Percentiles rank a stretch among this genome's conserved stretches.
Evolutionary conservation across 768 basidiomycete species (phyloP).

Genomic region (Termitomyces sp.): DNA sequence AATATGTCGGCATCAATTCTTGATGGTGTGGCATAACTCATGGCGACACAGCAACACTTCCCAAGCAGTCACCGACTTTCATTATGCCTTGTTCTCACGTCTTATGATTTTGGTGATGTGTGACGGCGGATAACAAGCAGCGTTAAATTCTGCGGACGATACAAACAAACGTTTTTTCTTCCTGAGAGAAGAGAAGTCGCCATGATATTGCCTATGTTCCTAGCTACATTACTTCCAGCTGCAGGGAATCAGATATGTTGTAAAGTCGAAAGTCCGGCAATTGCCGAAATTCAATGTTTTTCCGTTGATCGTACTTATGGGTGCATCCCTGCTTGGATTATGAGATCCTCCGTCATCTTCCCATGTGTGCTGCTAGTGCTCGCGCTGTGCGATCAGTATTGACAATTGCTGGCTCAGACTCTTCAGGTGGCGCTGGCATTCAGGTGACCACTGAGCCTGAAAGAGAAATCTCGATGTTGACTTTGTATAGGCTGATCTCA

Average conservation of each 20-base stretch:
- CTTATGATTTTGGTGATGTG: not conserved
- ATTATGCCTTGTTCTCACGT: not conserved
- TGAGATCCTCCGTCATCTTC: not conserved
- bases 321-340: not conserved
- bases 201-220: not conserved
- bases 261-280: not conserved
- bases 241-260: not conserved
- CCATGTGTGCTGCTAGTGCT: not conserved
- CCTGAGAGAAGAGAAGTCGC: too few relatives aligned
- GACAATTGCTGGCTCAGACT: conserved; percentile 80
- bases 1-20: not conserved
- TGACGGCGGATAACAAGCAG: too few relatives aligned
- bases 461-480: not conserved
- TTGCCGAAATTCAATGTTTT: not conserved
- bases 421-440: conserved; percentile 85
- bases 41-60: not conserved
- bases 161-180: too few relatives aligned
- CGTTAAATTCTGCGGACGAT: not conserved
- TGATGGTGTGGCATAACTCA: not conserved
- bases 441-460: conserved; percentile 46
- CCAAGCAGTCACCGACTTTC: not conserved
- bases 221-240: not conserved
- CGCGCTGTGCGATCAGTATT: conserved; percentile 32
- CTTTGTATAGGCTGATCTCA: conserved; percentile 68
- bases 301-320: not conserved